These are phyloP conservation scores for Solanum tarijense DNA, from an alignment of 257 asterid genomes.

Conservation along the genomic window DNA sequence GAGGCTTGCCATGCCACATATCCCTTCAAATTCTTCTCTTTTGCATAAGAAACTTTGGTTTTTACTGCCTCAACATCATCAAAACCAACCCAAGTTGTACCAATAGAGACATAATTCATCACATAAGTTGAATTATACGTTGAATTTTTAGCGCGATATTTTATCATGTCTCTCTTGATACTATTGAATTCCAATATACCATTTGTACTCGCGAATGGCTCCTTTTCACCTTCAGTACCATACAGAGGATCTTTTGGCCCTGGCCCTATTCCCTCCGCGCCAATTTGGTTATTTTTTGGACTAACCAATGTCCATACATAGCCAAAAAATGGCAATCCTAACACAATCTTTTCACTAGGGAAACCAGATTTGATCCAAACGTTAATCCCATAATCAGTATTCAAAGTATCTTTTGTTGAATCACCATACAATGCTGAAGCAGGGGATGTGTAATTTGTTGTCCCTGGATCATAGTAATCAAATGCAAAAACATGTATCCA, in stretches of 20 bases:
- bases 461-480: background rate
- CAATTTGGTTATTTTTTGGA: background rate
- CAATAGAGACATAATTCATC: conserved; percentile 5
- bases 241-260: background rate
- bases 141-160: background rate
- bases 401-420: background rate
- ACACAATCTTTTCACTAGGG: background rate
- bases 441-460: background rate
- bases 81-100: conserved; percentile 12
- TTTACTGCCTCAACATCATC: conserved; percentile 15
- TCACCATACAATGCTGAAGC: background rate
- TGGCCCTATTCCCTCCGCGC: background rate
- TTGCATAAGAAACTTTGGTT: conserved; percentile 12
- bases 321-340: background rate
- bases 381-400: background rate
- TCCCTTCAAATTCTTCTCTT: conserved; percentile 3
- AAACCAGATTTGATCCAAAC: conserved; percentile 1
- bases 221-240: background rate
- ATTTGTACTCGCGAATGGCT: background rate
- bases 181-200: background rate
- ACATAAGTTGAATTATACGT: conserved; percentile 8
- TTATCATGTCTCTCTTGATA: background rate
- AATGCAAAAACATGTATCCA: conserved; percentile 8
- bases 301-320: background rate
- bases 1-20: conserved; percentile 3